Evolutionary conservation across 2,329 filamentous ascomycete genomes (phyloP).

Genomic region (Rutstroemia sp.): DNA sequence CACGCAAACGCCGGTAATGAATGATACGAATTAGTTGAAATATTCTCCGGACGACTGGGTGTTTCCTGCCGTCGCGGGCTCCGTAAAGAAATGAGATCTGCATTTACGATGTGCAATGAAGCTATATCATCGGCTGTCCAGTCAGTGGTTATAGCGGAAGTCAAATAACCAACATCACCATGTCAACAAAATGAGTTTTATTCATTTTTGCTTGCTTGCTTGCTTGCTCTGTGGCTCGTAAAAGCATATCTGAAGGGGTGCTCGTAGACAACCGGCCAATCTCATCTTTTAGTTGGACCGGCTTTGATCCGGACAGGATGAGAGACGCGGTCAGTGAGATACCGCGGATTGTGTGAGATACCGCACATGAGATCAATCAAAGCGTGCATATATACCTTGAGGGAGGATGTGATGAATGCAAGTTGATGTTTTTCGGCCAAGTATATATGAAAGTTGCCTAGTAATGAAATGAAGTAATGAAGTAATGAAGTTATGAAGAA

Average conservation of each 20-base stretch:
- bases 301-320: no score
- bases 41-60: slow-evolving; percentile 3
- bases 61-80: neutral
- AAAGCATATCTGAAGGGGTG: no score
- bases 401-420: neutral
- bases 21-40: neutral
- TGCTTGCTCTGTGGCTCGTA: no score
- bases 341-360: no score
- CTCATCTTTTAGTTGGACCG: no score
- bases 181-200: neutral
- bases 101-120: neutral
- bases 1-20: neutral
- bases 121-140: neutral
- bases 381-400: neutral
- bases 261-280: no score
- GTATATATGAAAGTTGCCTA: no score
- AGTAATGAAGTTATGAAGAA: no score
- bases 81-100: neutral
- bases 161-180: neutral
- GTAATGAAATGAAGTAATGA: no score
- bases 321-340: no score
- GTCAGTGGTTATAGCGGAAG: neutral
- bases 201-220: no score
- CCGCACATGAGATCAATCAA: neutral
- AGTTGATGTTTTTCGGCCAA: neutral